phyloP scores from a whole-genome alignment of 345 rosid species.

The Luvunga scandens region DNA sequence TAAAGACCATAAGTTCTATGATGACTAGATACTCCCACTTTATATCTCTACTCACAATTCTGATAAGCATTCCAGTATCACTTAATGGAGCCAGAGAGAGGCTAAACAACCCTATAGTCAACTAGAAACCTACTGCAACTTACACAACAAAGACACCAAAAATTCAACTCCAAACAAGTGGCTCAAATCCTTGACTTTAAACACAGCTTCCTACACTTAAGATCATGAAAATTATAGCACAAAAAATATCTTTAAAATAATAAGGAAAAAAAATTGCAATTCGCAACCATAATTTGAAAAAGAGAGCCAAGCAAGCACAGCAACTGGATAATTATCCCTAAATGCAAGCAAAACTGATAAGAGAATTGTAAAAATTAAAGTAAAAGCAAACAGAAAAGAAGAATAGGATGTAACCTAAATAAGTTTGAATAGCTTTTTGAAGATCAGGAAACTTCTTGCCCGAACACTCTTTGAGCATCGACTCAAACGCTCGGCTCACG shows the following conservation, averaged over 20 bases:
- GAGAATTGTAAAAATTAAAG: not conserved
- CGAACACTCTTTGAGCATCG: conserved; percentile 91
- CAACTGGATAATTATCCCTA: not conserved
- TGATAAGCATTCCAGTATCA: not conserved
- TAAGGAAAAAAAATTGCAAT: not conserved
- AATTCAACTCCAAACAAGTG: not conserved
- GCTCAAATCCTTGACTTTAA: not conserved
- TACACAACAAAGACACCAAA: not conserved
- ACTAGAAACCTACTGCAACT: not conserved
- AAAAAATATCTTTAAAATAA: too few relatives aligned
- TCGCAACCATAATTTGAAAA: not conserved
- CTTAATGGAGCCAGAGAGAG: not conserved
- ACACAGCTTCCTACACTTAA: not conserved
- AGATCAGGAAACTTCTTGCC: conserved; percentile 85
- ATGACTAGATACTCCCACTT: not conserved
- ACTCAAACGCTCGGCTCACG: conserved; percentile 86
- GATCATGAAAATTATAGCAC: not conserved
- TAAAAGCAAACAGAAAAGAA: not conserved
- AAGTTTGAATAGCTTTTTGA: conserved; percentile 74
- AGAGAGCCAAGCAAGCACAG: not conserved
- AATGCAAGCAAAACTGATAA: not conserved
- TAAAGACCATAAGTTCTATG: not conserved
- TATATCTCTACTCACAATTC: not conserved
- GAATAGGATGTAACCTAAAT: conserved; percentile 53
- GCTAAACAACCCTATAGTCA: not conserved